These are phyloP conservation scores for Phytophthora sp. DNA, from an alignment of 352 stramenopile genomes.

Conservation along the genomic window DNA sequence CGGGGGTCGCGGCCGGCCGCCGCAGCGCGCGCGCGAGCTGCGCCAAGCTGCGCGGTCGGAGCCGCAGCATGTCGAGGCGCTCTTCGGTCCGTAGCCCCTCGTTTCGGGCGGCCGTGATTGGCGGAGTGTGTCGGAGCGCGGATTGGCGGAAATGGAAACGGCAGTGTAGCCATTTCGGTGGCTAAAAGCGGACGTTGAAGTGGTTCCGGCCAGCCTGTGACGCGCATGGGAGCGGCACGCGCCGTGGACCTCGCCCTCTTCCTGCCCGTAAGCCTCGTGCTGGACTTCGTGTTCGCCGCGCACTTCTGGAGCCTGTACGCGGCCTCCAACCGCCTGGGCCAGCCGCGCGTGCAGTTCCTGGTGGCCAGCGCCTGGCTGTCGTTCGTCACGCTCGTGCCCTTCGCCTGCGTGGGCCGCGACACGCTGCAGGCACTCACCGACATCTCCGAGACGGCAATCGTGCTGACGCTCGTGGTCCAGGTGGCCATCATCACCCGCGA, in stretches of 20 bases:
- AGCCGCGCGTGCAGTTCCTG: conserved; percentile 8
- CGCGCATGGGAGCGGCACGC: background rate
- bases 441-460: conserved; percentile 19
- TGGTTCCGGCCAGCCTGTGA: background rate
- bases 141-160: no score
- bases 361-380: conserved; percentile 3
- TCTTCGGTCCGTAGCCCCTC: conserved; percentile 2
- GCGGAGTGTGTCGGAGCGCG: conserved; percentile 2
- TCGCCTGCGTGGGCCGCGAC: conserved; percentile 8
- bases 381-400: conserved; percentile 17
- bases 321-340: background rate
- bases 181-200: background rate
- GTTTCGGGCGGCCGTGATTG: conserved; percentile 6
- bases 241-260: conserved; percentile 8
- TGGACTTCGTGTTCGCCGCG: conserved; percentile 16
- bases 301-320: conserved; percentile 25
- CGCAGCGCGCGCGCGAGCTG: conserved; percentile 22
- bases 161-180: background rate
- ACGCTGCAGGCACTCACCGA: conserved; percentile 16
- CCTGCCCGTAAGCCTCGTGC: conserved; percentile 22
- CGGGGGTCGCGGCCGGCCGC: background rate
- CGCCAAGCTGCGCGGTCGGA: conserved; percentile 21
- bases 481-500: conserved; percentile 42
- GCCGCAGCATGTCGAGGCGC: conserved; percentile 11
- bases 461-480: conserved; percentile 35